A percentile compares a stretch with the other conserved stretches of the same genome.
Conservation (phyloP, 2,329 filamentous ascomycete genomes). For the Dothistroma septosporum region DNA sequence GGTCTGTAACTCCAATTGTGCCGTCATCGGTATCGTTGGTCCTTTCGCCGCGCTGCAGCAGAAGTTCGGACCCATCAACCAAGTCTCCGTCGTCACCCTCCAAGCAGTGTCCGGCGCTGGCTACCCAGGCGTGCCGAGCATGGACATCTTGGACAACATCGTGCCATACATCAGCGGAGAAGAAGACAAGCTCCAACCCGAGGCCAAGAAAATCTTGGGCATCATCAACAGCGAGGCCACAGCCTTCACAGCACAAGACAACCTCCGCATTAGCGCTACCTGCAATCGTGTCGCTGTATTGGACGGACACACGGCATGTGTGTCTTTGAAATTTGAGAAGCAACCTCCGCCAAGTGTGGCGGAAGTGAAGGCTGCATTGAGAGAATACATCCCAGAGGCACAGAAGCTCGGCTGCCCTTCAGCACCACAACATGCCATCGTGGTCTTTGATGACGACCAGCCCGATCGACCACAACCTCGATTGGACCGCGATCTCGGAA, state of each 20-base stretch:
- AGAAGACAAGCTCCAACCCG: constrained; percentile 92
- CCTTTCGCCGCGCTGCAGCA: constrained; percentile 87
- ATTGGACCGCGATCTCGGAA: constrained; percentile 77
- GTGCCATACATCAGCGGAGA: constrained; percentile 91
- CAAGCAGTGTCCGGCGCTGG: constrained; percentile 92
- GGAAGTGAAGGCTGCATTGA: constrained; percentile 72
- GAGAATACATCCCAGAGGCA: constrained; percentile 76
- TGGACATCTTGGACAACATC: constrained; percentile 96
- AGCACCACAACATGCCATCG: constrained; percentile 75
- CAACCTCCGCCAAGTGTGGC: constrained; percentile 70
- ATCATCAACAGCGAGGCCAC: constrained; percentile 65
- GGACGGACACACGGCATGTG: constrained; percentile 93
- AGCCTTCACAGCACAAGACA: constrained; percentile 69
- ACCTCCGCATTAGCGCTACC: constrained; percentile 73
- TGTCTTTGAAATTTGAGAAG: constrained; percentile 76
- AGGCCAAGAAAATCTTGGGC: constrained; percentile 92
- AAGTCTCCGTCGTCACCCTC: constrained; percentile 85
- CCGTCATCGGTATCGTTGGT: constrained; percentile 92
- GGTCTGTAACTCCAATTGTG: constrained; percentile 97
- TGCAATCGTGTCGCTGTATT: constrained; percentile 95
- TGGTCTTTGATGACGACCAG: constrained; percentile 72
- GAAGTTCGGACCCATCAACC: constrained; percentile 71
- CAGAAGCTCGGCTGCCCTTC: constrained; percentile 81
- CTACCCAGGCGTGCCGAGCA: constrained; percentile 82
- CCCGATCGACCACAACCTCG: constrained; percentile 85